These are phyloP conservation scores for Schizonepeta tenuifolia DNA, from an alignment of 257 asterid genomes.

Conservation along the genomic window DNA sequence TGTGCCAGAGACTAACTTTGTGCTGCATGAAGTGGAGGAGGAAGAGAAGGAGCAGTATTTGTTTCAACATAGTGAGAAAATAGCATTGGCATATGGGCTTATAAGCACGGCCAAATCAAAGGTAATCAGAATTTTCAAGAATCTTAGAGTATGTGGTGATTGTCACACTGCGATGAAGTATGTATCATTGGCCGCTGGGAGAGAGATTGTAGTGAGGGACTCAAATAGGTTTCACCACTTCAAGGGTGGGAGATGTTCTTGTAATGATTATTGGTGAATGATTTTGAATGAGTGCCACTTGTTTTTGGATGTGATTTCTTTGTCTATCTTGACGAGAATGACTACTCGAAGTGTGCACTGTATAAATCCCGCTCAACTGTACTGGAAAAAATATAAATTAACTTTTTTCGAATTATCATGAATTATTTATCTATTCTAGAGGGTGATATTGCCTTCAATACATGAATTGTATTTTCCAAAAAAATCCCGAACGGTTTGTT, in stretches of 20 bases:
- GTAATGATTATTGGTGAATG: slow-evolving; percentile 88
- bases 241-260: slow-evolving; percentile 74
- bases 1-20: slow-evolving; percentile 67
- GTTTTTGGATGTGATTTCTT: background rate
- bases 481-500: no score
- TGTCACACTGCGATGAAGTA: slow-evolving; percentile 83
- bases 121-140: slow-evolving; percentile 75
- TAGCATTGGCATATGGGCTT: slow-evolving; percentile 86
- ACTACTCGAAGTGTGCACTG: no score
- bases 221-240: slow-evolving; percentile 92
- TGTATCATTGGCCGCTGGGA: slow-evolving; percentile 63
- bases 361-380: no score
- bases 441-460: no score
- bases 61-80: slow-evolving; percentile 88
- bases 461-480: no score
- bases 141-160: slow-evolving; percentile 90
- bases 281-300: background rate
- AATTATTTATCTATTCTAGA: no score
- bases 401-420: no score
- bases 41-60: slow-evolving; percentile 71
- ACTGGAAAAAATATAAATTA: no score
- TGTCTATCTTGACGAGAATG: background rate
- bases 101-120: slow-evolving; percentile 60
- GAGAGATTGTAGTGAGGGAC: slow-evolving; percentile 85
- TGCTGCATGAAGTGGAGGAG: slow-evolving; percentile 89